These are phyloP conservation scores for Solanum acaule DNA, from an alignment of 257 asterid species.

Conservation along the genomic window DNA sequence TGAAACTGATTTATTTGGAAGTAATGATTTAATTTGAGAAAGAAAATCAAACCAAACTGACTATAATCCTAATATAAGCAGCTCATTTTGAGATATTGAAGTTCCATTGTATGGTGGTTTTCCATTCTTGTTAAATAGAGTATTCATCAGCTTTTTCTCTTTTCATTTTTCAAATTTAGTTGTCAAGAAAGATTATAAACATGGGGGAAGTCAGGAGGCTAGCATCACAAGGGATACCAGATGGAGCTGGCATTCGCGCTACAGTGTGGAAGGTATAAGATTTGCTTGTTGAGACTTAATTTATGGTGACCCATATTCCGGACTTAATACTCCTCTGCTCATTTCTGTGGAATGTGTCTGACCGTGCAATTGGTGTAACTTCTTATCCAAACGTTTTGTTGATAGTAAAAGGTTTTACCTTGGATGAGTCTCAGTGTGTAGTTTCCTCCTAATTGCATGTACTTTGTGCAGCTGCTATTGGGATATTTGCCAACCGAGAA, in stretches of 20 bases:
- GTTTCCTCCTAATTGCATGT: neutral
- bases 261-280: constrained; percentile 81
- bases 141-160: neutral
- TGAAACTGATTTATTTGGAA: neutral
- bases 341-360: neutral
- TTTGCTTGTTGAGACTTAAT: neutral
- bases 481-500: constrained; percentile 83
- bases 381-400: neutral
- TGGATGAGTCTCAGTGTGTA: neutral
- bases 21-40: neutral
- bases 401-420: neutral
- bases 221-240: constrained; percentile 83
- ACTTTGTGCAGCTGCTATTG: constrained; percentile 56
- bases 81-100: neutral
- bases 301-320: neutral
- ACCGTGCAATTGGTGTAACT: neutral
- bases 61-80: neutral
- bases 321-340: neutral
- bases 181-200: constrained; percentile 73
- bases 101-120: neutral
- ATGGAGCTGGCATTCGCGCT: constrained; percentile 85
- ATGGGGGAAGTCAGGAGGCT: constrained; percentile 76
- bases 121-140: neutral
- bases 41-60: neutral
- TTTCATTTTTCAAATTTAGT: constrained; percentile 22